Conservation (phyloP, 345 rosid species). For the Dovyalis caffra region DNA sequence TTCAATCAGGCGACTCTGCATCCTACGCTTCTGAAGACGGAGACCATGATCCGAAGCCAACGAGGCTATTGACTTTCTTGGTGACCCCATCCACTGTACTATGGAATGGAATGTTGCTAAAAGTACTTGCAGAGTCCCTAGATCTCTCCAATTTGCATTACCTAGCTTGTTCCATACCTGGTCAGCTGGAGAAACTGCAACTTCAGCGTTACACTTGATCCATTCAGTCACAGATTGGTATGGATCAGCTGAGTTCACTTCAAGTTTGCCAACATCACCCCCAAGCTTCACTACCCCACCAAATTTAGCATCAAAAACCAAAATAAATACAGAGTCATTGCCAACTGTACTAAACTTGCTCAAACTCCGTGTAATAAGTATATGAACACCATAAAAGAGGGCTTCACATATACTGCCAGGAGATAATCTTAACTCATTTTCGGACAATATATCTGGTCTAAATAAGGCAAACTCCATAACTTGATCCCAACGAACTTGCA, state of each 20-base stretch:
- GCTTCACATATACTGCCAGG: conserved; percentile 54
- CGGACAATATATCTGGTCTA: conserved; percentile 44
- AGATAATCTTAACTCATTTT: conserved; percentile 44
- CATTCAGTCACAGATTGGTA: conserved; percentile 46
- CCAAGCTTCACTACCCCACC: conserved; percentile 62
- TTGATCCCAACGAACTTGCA: conserved; percentile 50
- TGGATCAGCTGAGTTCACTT: conserved; percentile 31
- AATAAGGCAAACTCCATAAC: conserved; percentile 45
- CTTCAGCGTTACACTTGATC: conserved; percentile 52
- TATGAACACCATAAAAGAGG: conserved; percentile 54
- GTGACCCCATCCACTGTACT: conserved; percentile 48
- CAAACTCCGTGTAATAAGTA: conserved; percentile 50
- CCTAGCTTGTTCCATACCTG: conserved; percentile 62
- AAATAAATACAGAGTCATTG: conserved; percentile 39
- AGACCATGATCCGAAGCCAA: conserved; percentile 50
- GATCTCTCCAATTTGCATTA: conserved; percentile 62
- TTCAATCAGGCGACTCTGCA: conserved; percentile 38
- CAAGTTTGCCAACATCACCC: conserved; percentile 48
- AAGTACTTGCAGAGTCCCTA: conserved; percentile 54
- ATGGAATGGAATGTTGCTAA: conserved; percentile 60
- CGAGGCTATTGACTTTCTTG: conserved; percentile 50
- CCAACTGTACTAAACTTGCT: conserved; percentile 35
- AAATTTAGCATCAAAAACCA: conserved; percentile 58
- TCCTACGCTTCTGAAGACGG: conserved; percentile 50
- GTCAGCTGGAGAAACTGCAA: conserved; percentile 49